Percentiles rank a stretch among this genome's conserved stretches.
These are phyloP conservation scores for Plasmodium vivax DNA, from an alignment of 169 alveolate genomes.

Conservation along the genomic window DNA sequence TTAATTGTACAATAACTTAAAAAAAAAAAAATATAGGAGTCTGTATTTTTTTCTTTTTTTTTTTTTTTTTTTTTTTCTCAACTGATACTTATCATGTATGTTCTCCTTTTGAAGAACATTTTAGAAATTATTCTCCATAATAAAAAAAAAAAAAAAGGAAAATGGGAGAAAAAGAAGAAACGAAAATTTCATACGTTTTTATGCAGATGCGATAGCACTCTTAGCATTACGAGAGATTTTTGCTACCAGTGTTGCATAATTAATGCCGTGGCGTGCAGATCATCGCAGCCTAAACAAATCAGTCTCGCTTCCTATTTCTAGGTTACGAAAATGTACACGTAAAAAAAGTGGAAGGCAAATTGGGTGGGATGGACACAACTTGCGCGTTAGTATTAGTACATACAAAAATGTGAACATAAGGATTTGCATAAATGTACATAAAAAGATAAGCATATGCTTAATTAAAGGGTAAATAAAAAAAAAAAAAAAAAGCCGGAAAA, in stretches of 20 bases:
- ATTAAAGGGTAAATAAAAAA: neutral
- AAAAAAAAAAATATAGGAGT: neutral
- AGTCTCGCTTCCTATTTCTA: conserved; percentile 4
- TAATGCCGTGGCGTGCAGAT: neutral
- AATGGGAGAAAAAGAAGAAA: neutral
- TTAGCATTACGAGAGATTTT: neutral
- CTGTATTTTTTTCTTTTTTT: neutral
- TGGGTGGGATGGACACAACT: neutral
- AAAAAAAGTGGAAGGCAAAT: neutral
- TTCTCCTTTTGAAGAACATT: neutral
- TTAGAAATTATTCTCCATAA: neutral
- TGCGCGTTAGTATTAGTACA: neutral
- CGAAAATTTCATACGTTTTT: neutral
- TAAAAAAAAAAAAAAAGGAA: conserved; percentile 8
- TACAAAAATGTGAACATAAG: neutral
- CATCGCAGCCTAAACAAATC: neutral
- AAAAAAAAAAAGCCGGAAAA: conserved; percentile 14
- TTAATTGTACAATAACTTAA: neutral
- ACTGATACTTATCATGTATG: neutral
- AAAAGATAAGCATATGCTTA: neutral
- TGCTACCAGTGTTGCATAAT: conserved; percentile 1
- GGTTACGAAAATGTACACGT: neutral
- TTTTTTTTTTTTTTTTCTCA: neutral
- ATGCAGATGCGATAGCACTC: neutral
- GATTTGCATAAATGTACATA: neutral